These are phyloP conservation scores for Castanopsis chinensis DNA, from an alignment of 306 rosid genomes.

Conservation along the genomic window DNA sequence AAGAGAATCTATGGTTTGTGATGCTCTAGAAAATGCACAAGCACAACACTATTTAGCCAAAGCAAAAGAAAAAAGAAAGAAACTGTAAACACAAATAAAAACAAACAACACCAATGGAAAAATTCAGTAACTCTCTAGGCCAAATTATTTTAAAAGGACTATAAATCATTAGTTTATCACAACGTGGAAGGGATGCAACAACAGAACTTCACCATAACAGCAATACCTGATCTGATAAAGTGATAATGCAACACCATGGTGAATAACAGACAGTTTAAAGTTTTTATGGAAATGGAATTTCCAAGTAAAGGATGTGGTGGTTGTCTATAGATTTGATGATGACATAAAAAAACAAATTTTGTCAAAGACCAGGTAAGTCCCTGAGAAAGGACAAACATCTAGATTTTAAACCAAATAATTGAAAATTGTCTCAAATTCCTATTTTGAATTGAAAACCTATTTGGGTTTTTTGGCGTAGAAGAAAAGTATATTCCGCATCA, in stretches of 20 bases:
- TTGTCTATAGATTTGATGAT: background rate
- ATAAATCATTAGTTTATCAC: background rate
- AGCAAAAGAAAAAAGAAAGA: background rate
- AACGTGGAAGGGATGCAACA: background rate
- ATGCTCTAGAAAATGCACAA: background rate
- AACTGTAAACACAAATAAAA: background rate
- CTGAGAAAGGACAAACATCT: background rate
- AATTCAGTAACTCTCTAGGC: background rate
- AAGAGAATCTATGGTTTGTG: constrained; percentile 2
- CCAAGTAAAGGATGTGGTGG: background rate
- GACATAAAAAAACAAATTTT: background rate
- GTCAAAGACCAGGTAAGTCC: background rate
- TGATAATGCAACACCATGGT: background rate
- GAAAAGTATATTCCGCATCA: too few species aligned
- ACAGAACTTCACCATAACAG: background rate
- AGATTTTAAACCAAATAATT: too few species aligned
- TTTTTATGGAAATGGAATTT: background rate
- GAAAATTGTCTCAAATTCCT: too few species aligned
- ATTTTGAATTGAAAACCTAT: too few species aligned
- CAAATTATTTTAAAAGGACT: background rate
- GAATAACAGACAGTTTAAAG: background rate
- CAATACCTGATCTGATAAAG: too few species aligned
- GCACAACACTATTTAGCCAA: background rate
- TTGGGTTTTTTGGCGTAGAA: too few species aligned
- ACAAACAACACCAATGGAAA: background rate